Percentiles rank a stretch among this genome's conserved stretches.
phyloP scores from a whole-genome alignment of 2,329 filamentous ascomycete genomes.

The Stylonectria norvegica region DNA sequence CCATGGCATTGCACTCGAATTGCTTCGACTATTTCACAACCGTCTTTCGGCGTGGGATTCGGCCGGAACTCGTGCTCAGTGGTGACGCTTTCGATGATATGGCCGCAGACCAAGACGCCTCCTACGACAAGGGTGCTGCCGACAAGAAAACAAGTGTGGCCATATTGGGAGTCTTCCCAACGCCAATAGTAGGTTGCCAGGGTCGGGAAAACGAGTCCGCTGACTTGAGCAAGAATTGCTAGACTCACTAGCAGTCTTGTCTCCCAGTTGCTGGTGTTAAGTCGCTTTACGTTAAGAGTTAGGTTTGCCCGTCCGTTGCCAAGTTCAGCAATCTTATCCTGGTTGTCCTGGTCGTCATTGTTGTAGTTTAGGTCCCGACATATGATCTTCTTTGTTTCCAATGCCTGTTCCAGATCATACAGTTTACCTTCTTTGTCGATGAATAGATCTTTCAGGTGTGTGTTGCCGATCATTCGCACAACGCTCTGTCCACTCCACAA shows the following conservation, averaged over 20 bases:
- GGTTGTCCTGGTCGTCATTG: no score
- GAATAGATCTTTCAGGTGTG: background rate
- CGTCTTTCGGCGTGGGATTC: background rate
- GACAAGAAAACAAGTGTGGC: no score
- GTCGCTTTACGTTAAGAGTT: background rate
- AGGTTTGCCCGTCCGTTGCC: background rate
- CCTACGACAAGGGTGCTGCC: background rate
- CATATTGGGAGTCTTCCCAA: no score
- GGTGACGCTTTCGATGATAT: background rate
- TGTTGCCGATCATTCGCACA: background rate
- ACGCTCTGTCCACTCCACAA: constrained; percentile 1
- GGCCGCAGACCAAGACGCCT: background rate
- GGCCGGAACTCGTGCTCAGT: background rate
- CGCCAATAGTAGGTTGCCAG: background rate
- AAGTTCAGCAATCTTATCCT: no score
- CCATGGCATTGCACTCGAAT: background rate
- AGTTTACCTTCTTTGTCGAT: background rate
- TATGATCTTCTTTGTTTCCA: no score
- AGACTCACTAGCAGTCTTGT: background rate
- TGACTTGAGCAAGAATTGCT: background rate
- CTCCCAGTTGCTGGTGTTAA: background rate
- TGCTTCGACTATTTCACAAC: background rate
- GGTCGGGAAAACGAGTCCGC: background rate
- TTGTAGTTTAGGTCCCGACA: no score
- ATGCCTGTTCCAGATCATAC: background rate